Base-by-base conservation (phyloP, 176 grass and related monocot species). In the Panicum miliaceum region DNA sequence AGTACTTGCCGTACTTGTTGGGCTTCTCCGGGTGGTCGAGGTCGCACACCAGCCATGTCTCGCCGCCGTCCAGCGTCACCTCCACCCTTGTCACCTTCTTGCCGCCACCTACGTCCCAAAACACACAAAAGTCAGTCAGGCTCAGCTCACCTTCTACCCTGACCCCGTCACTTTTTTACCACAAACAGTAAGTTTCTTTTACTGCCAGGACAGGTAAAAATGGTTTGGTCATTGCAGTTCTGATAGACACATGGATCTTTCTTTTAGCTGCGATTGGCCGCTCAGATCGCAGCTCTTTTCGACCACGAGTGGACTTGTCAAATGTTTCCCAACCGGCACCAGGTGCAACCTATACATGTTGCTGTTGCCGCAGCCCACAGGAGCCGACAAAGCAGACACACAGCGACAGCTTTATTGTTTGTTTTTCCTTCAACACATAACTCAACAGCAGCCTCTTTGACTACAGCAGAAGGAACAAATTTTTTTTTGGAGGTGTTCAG, bases 61-160 rank as follows among this genome's bases (percentile, higher is more conserved):
- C 93, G 27, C 93, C 96, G 58, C 96, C 88, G 37, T 99, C 91
- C 8, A 99, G 86, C 63, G 96, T 99, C 52, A 96, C 77, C 88
- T 99, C 96, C 78, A 94, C 96, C n/a, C 96, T 72, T 12, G 91
- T 99, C 63, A 99, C 84, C 88, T 92, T 96, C 75, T 89, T 89
- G 20, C 96, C 96, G 3, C 93, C 96, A 32, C 93, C 96, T 99
- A 37, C 66, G 0, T 0, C 1, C 34, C 66, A 32, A 32, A 64
- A 23, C 20, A 36, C 15, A 9, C 36, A 51, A n/a, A 46, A 58
- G 2, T 15, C 47, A 32, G 16, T 63, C 26, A 76, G 46, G 12
- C 8, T 16, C 26, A 32, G 32, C 43, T 64, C 57, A 23, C 20
- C 19, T 56, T 54, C 2, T 3, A 50, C 23, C 29, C 9, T 20